Evolutionary conservation across 352 stramenopile species (phyloP), one percentile per base, ranked within the genome.

Genomic region (Thalassiosira ordinaria): DNA sequence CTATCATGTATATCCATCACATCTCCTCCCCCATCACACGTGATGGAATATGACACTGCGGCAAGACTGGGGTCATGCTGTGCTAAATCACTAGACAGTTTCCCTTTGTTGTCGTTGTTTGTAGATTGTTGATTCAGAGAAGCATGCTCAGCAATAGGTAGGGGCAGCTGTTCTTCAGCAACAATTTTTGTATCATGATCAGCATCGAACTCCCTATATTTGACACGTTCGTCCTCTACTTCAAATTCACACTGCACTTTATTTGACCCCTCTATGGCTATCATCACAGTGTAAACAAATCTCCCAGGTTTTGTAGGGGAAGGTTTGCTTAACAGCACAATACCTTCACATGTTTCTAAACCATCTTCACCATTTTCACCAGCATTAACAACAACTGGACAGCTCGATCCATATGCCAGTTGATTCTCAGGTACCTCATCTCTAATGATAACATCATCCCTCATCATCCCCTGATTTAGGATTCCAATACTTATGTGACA

Each of bases 271-370:
- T 71, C 27, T 46, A 62, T 78, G 18, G 24, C 41, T 46, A 78
- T 70, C 69, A 78, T 78, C 46, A 47, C 69, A 39, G 69, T 71
- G 20, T 78, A 78, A 37, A 70, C 13, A 46, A 71, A 20, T 64
- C 65, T 77, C 6, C 41, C 37, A 33, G 56, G 24, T n/a, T 66
- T 4, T 16, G 49, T 22, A 61, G 55, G 20, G 13, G 69, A 64
- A 64, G 41, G 29, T 24, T 78, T 59, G 26, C 57, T 60, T 5
- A 70, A 20, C 22, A 71, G 29, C 20, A 67, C 37, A 20, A 31
- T 56, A 18, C 53, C 53, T 13, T 76, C 66, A 16, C 18, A 53
- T 13, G 22, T 11, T 39, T 51, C 18, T 22, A 29, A 52, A 22
- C 27, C 13, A 4, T 65, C 41, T 55, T 16, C 39, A 35, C n/a